Evolutionary conservation across 495 filamentous ascomycete genomes (phyloP), one percentile per base, ranked within the genome.

Genomic region (Annulohypoxylon maeteangense): DNA sequence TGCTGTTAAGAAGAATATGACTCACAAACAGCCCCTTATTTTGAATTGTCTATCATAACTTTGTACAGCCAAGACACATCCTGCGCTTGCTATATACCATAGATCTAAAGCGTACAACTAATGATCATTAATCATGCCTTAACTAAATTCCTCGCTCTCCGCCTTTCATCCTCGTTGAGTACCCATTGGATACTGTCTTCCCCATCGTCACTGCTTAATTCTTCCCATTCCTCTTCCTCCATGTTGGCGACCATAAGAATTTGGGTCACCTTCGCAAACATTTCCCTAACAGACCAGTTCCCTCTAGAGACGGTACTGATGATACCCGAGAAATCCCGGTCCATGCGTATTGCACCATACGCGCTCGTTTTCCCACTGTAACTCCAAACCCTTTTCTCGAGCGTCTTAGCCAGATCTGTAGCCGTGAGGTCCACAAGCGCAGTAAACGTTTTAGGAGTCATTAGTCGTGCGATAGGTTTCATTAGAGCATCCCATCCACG

Each of bases 171-270:
- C 67, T 83, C 80, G 53, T 65, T 85, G 45, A 88, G 67, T n/a
- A 87, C 81, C 86, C 86, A 88, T 54, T 78, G 59, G 75, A 88
- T 85, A 25, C 72, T 83, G 25, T 79, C 84, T 11, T 84, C 83
- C 4, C 74, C 80, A 3, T 75, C 79, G 3, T 73, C 79, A 3
- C 67, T 70, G 3, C 63, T 74, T 42, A 85, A 62, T 78, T 95
- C 95, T 54, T 94, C 93, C 93, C 94, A 97, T 80, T 99, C 96
- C 62, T 99, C 95, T 16, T 96, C 94, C 78, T 99, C 95, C 94
- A 98, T 97, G 66, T 94, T 94, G 75, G 97, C 92, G 4, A 97
- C 87, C 80, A 97, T 86, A 51, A 90, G 88, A 67, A 98, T 92
- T 85, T 99, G 94, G 68, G 87, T 84, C 62, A 92, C 92, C 67